These are phyloP conservation scores for Umbelopsis ramanniana DNA, from an alignment of 192 early-diverging fungal species.

Conservation along the genomic window DNA sequence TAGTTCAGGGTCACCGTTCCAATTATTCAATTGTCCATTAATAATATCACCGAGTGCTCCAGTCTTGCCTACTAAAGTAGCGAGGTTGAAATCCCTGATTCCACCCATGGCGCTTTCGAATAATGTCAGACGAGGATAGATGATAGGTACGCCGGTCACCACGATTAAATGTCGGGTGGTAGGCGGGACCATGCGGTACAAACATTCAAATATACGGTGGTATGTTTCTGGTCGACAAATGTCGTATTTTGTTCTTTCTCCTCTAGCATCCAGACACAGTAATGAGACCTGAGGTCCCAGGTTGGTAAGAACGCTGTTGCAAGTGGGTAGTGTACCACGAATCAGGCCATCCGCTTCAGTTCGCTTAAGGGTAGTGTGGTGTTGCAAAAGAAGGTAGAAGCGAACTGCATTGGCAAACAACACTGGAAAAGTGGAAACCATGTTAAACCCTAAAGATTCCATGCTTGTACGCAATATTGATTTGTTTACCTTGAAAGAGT, in stretches of 20 bases:
- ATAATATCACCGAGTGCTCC: constrained; percentile 24
- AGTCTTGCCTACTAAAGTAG: constrained; percentile 30
- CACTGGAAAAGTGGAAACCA: background rate
- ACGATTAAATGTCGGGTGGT: constrained; percentile 67
- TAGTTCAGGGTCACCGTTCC: constrained; percentile 82
- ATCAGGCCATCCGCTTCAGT: constrained; percentile 40
- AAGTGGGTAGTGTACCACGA: constrained; percentile 24
- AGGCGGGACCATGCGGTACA: constrained; percentile 45
- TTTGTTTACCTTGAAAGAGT: constrained; percentile 60
- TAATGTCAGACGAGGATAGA: constrained; percentile 70
- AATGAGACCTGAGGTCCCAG: constrained; percentile 67
- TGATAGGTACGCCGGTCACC: constrained; percentile 70
- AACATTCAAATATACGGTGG: constrained; percentile 53
- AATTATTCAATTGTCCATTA: constrained; percentile 28
- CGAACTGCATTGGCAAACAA: constrained; percentile 65
- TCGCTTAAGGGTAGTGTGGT: constrained; percentile 62
- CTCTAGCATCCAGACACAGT: constrained; percentile 73
- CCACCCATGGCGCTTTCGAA: constrained; percentile 67
- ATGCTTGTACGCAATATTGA: background rate
- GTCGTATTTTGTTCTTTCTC: constrained; percentile 64
- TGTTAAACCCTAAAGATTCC: too few relatives aligned
- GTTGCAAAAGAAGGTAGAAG: constrained; percentile 83
- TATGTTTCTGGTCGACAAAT: constrained; percentile 64
- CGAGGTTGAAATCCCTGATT: constrained; percentile 41
- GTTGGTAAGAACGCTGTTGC: constrained; percentile 62